These are phyloP conservation scores for Penicillium sp. DNA, from an alignment of 2,329 filamentous ascomycete species.

Conservation along the genomic window DNA sequence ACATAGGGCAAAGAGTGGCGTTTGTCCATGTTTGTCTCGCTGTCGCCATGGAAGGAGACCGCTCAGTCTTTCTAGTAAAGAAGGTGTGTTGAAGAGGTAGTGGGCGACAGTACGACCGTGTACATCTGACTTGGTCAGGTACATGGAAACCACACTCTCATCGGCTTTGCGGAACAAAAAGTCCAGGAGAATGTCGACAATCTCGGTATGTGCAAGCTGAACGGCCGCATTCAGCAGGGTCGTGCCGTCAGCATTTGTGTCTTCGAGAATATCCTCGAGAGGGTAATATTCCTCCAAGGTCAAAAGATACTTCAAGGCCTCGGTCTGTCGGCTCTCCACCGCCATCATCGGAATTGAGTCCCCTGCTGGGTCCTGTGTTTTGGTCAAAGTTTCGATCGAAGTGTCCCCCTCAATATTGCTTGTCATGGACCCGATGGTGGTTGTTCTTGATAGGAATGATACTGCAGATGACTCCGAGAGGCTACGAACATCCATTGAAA, in stretches of 20 bases:
- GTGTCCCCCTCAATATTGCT: conserved; percentile 83
- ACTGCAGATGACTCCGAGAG: conserved; percentile 83
- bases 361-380: conserved; percentile 66
- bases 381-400: conserved; percentile 69
- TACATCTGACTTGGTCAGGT: conserved; percentile 76
- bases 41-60: conserved; percentile 82
- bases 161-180: conserved; percentile 66
- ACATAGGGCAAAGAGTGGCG: conserved; percentile 93
- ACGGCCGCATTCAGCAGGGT: conserved; percentile 89
- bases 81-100: conserved; percentile 90
- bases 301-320: conserved; percentile 78
- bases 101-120: conserved; percentile 91
- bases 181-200: conserved; percentile 76
- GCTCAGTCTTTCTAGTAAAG: conserved; percentile 77
- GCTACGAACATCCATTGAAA: conserved; percentile 88
- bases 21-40: conserved; percentile 95
- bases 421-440: conserved; percentile 73
- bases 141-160: conserved; percentile 63
- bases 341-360: conserved; percentile 91
- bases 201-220: conserved; percentile 75
- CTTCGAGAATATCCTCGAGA: conserved; percentile 71
- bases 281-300: conserved; percentile 78
- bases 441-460: conserved; percentile 79
- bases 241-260: conserved; percentile 87
- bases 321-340: conserved; percentile 71